Percentiles rank a stretch among this genome's conserved stretches.
Conservation (phyloP, 495 filamentous ascomycete species). For the Tuber brumale region DNA sequence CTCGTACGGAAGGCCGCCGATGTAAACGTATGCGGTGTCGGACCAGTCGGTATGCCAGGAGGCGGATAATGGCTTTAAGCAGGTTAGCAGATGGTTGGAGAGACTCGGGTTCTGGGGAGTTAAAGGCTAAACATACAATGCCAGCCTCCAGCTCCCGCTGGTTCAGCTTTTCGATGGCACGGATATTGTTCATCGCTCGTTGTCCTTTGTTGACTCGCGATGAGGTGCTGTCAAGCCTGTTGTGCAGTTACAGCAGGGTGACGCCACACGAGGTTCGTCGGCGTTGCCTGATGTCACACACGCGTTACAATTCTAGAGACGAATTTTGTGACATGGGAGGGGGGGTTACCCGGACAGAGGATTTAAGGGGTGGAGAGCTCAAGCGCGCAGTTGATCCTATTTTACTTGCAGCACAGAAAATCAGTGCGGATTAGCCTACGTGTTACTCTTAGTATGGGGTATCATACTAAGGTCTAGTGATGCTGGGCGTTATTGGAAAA, state of each 20-base stretch:
- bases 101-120: conserved; percentile 4
- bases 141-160: conserved; percentile 88
- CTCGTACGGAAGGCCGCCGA: conserved; percentile 89
- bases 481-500: background rate
- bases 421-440: background rate
- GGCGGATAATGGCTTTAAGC: conserved; percentile 50
- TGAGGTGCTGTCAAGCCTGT: background rate
- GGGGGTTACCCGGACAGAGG: conserved; percentile 27
- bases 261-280: conserved; percentile 8
- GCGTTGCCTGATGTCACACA: conserved; percentile 12
- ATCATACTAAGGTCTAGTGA: background rate
- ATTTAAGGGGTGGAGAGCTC: background rate
- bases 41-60: conserved; percentile 98
- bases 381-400: background rate
- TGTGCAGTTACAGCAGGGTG: background rate
- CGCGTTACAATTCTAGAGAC: background rate
- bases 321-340: background rate
- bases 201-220: conserved; percentile 22
- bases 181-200: conserved; percentile 76
- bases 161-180: conserved; percentile 85
- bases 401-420: background rate
- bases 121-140: conserved; percentile 50
- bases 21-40: conserved; percentile 94
- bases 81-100: conserved; percentile 51
- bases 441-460: background rate